A percentile compares a stretch with the other conserved stretches of the same genome.
These are phyloP conservation scores for Leersia perrieri DNA, from an alignment of 176 grass and related monocot genomes.

Conservation along the genomic window DNA sequence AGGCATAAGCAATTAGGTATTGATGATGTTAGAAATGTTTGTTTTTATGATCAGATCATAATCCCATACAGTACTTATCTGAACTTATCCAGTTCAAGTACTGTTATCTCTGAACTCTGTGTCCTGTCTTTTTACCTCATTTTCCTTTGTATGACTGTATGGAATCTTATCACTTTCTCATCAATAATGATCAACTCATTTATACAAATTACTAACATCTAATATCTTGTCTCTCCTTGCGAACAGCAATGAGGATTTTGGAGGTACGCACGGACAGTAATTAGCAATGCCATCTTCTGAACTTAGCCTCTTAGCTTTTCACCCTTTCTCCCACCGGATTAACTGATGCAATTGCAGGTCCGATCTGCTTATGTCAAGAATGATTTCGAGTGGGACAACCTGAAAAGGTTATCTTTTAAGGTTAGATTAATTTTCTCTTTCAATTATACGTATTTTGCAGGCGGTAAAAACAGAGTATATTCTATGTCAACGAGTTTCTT, in stretches of 20 bases:
- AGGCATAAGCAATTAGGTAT: slow-evolving; percentile 70
- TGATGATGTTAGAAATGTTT: not conserved
- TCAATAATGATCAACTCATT: not conserved
- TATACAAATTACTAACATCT: slow-evolving; percentile 15
- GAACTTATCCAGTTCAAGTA: not conserved
- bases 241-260: slow-evolving; percentile 75
- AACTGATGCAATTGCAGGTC: slow-evolving; percentile 43
- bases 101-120: not conserved
- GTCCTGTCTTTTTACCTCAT: not conserved
- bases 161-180: not conserved
- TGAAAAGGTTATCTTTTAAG: slow-evolving; percentile 81
- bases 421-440: slow-evolving; percentile 6
- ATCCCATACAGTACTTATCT: not conserved
- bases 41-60: not conserved
- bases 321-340: not conserved
- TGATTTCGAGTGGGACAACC: slow-evolving; percentile 97
- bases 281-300: not conserved
- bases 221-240: slow-evolving; percentile 6
- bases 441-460: not conserved
- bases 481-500: no score
- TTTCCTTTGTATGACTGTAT: not conserved
- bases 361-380: slow-evolving; percentile 76
- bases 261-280: slow-evolving; percentile 51
- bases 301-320: not conserved
- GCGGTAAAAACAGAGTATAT: no score